Conservation (phyloP, 371 early-diverging fungal species). For the Mucor racemosus region DNA sequence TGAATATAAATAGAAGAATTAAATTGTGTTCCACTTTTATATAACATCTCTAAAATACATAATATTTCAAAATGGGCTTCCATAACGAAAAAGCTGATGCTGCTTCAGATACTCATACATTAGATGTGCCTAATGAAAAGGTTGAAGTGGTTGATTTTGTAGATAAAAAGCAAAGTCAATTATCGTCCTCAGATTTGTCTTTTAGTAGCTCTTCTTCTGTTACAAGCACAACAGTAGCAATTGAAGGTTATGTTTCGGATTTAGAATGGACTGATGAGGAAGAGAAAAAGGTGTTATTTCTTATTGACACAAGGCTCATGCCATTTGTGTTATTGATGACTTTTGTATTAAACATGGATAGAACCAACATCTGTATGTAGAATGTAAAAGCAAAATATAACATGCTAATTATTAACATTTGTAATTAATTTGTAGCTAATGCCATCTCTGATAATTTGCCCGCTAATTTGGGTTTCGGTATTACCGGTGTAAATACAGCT, state of each 20-base stretch:
- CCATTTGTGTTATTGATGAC: conserved; percentile 36
- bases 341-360: conserved; percentile 13
- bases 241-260: conserved; percentile 15
- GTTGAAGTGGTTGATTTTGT: not conserved
- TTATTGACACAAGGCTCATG: conserved; percentile 38
- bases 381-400: too few relatives aligned
- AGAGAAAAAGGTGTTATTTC: conserved; percentile 27
- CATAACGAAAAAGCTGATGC: not conserved
- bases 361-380: conserved; percentile 8
- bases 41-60: not conserved
- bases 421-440: conserved; percentile 32
- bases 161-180: not conserved
- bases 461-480: conserved; percentile 42
- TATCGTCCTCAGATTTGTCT: not conserved
- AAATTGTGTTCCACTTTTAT: not conserved
- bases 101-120: not conserved
- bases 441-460: conserved; percentile 52
- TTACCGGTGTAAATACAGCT: conserved; percentile 41
- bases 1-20: not conserved
- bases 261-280: conserved; percentile 46
- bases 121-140: not conserved
- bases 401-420: not conserved
- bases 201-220: not conserved
- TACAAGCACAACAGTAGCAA: not conserved
- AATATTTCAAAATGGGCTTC: not conserved